A percentile compares a stretch with the other conserved stretches of the same genome.
phyloP scores from a whole-genome alignment of 768 basidiomycete genomes.

The Mycena filopes region DNA sequence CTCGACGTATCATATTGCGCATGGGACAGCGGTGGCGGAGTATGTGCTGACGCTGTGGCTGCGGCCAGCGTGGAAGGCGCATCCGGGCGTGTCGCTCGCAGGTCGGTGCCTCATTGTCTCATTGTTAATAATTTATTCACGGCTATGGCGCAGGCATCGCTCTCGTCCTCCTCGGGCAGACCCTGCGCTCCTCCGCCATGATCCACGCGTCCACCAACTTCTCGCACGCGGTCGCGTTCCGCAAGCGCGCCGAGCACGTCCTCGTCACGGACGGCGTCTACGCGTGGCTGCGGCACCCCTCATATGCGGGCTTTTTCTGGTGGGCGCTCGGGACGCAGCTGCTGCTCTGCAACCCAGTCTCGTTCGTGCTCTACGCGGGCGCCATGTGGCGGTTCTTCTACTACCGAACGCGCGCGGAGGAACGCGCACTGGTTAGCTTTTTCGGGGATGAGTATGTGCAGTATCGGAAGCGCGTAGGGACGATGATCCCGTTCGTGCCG shows the following conservation, averaged over 20 bases:
- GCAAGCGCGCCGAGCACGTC: slow-evolving; percentile 76
- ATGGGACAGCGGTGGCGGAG: slow-evolving; percentile 81
- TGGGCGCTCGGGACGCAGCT: slow-evolving; percentile 97
- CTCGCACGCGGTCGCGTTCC: slow-evolving; percentile 86
- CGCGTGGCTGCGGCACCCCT: slow-evolving; percentile 92
- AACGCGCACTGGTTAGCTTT: slow-evolving; percentile 75
- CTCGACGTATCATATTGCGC: slow-evolving; percentile 83
- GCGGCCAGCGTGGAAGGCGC: slow-evolving; percentile 69
- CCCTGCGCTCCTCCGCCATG: slow-evolving; percentile 92
- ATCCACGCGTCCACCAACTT: slow-evolving; percentile 94
- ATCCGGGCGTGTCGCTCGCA: slow-evolving; percentile 64
- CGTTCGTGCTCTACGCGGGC: slow-evolving; percentile 70
- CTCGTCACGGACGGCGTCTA: slow-evolving; percentile 94
- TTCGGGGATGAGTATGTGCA: slow-evolving; percentile 89
- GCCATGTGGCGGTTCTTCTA: slow-evolving; percentile 92
- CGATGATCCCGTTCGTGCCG: slow-evolving; percentile 87
- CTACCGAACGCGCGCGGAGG: slow-evolving; percentile 81
- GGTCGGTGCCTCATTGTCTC: slow-evolving; percentile 53
- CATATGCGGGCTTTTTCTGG: slow-evolving; percentile 97
- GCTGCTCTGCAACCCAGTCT: slow-evolving; percentile 86
- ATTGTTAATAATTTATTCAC: too few relatives aligned
- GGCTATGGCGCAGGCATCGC: slow-evolving; percentile 80
- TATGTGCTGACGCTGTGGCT: slow-evolving; percentile 79
- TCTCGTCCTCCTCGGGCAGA: slow-evolving; percentile 77
- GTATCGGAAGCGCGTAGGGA: slow-evolving; percentile 84